Evolutionary conservation across 805 yeast species (phyloP).

Genomic region (Wickerhamomyces queroliae): DNA sequence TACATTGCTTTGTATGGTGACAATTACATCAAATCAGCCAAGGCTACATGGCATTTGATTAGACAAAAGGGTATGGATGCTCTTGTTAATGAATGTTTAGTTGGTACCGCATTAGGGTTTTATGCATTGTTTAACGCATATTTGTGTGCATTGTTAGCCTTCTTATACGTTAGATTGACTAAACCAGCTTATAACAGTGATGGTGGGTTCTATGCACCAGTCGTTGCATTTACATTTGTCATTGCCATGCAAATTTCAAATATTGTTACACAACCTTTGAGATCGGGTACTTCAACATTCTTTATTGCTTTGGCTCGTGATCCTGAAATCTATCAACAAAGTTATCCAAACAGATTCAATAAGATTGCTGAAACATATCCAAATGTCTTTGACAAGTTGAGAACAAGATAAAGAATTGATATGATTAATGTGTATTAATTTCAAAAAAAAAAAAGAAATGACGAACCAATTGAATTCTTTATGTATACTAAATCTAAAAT

Average conservation of each 20-base stretch:
- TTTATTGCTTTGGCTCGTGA: constrained; percentile 79
- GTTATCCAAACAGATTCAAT: constrained; percentile 65
- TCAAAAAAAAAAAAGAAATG: too few species aligned
- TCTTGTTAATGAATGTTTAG: constrained; percentile 75
- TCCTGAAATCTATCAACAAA: constrained; percentile 73
- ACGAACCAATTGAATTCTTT: not conserved
- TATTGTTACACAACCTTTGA: constrained; percentile 66
- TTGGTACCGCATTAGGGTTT: constrained; percentile 73
- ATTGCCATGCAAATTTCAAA: constrained; percentile 73
- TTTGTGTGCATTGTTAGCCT: constrained; percentile 56
- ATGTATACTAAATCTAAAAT: not conserved
- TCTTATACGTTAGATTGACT: constrained; percentile 61
- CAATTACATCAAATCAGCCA: constrained; percentile 67
- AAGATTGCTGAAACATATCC: constrained; percentile 63
- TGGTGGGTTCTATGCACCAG: constrained; percentile 64
- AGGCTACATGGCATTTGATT: constrained; percentile 74
- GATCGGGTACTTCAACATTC: constrained; percentile 78
- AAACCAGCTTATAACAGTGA: constrained; percentile 55
- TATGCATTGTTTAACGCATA: constrained; percentile 70
- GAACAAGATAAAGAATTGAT: constrained; percentile 8
- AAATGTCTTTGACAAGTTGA: constrained; percentile 52
- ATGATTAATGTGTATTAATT: too few species aligned
- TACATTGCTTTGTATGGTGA: constrained; percentile 85
- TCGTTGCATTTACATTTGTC: constrained; percentile 67
- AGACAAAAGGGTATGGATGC: constrained; percentile 81